These are phyloP conservation scores for Chalciporus sphaerocephalus DNA, from an alignment of 768 basidiomycete genomes.

Conservation along the genomic window DNA sequence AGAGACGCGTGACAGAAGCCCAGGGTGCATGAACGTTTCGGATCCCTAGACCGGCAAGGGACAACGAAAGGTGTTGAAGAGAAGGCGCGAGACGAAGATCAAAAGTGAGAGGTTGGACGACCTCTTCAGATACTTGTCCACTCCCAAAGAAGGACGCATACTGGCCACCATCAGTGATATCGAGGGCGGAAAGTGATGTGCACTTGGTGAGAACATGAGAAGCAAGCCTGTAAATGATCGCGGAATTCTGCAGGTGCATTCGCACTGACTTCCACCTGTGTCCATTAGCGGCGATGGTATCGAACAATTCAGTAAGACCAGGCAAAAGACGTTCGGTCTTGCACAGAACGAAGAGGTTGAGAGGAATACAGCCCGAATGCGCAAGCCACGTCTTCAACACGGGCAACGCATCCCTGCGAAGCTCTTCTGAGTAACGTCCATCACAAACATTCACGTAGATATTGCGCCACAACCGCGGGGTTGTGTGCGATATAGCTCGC, in stretches of 20 bases:
- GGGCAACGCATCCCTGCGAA: slow-evolving; percentile 19
- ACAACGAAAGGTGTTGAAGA: slow-evolving; percentile 14
- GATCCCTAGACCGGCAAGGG: slow-evolving; percentile 17
- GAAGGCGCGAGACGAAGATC: slow-evolving; percentile 12
- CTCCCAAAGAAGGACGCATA: slow-evolving; percentile 2
- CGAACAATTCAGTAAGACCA: slow-evolving; percentile 19
- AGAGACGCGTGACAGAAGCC: slow-evolving; percentile 18
- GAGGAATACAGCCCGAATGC: slow-evolving; percentile 20
- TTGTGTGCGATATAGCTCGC: slow-evolving; percentile 22
- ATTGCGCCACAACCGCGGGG: slow-evolving; percentile 27
- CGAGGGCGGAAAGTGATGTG: slow-evolving; percentile 13
- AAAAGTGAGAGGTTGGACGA: slow-evolving; percentile 7
- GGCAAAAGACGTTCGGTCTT: slow-evolving; percentile 20
- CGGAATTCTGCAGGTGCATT: slow-evolving; percentile 20
- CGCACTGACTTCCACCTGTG: slow-evolving; percentile 20
- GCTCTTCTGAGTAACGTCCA: slow-evolving; percentile 15
- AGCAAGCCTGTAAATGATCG: slow-evolving; percentile 9
- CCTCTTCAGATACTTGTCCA: slow-evolving; percentile 1
- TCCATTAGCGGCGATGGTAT: slow-evolving; percentile 12
- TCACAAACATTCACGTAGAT: slow-evolving; percentile 20
- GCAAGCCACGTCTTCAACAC: slow-evolving; percentile 19
- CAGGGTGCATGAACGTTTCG: slow-evolving; percentile 16
- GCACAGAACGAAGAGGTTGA: slow-evolving; percentile 17
- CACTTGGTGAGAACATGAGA: slow-evolving; percentile 11
- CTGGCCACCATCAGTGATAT: slow-evolving; percentile 21